Evolutionary conservation across 768 basidiomycete species (phyloP), one percentile per base, ranked within the genome.

Genomic region (Heimioporus sp.): DNA sequence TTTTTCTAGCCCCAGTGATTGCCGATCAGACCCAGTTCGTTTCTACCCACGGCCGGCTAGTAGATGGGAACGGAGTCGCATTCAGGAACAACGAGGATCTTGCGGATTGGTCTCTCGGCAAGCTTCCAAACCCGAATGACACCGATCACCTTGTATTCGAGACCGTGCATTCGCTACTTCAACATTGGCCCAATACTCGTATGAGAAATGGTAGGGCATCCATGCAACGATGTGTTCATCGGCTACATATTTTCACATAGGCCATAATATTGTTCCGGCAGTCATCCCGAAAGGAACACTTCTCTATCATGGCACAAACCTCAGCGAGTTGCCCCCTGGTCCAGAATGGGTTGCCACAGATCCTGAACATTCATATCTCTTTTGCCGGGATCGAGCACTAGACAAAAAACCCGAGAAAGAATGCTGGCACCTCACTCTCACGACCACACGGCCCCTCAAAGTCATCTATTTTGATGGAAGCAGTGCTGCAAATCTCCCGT

Each of bases 171-270:
- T 50, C 49, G 16, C 42, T 50, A 7, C 61, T 76, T 10, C 74
- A 76, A 40, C 65, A 68, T 31, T 75, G 71, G 71, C 63, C 72
- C 2, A 74, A 73, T 48, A 73, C 71, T 2, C 62, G 68, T 10
- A 67, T 65, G 41, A 67, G 68, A n/a, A 72, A 72, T 55, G 72
- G 72, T 64, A 28, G 13, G 52, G 9, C 35, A 13, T 35, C 7
- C 35, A 35, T 12, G 35, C 16, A 16, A 12, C 24, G 11, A 1
- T 15, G 12, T 28, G 8, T 44, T 19, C 19, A 32, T 46, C 5
- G 5, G 24, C 12, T 13, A 2, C 1, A 34, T 21, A 15, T n/a
- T 36, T 2, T 16, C 20, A 1, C 41, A 24, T 15, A 68, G 65
- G 67, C 4, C 69, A 72, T 40, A 66, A 21, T 41, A 56, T 73